Evolutionary conservation across 169 alveolate genomes (phyloP), one percentile per base, ranked within the genome.

Genomic region (Condylostoma magnum): DNA sequence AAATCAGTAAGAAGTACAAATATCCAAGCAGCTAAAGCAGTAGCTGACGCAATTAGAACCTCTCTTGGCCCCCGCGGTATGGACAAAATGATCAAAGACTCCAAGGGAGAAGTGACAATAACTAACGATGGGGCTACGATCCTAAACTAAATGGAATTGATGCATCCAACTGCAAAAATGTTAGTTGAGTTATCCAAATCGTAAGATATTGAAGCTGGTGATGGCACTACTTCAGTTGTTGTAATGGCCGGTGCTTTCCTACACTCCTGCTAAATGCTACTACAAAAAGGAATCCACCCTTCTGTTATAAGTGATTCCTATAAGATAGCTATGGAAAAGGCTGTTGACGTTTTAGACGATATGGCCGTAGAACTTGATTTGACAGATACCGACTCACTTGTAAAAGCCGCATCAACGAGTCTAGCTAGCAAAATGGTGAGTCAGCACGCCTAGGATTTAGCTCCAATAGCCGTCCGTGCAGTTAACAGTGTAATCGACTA

Each of bases 71-170:
- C 99, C 4, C 91, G 97, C 82, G 99, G 99, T 34, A 98, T 98
- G 99, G 99, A 98, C 87, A 98, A 98, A 87, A 97, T 98, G 99
- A 93, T 97, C 67, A 95, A 96, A 73, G 99, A 95, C 68, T 97
- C 98, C 18, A 94, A 93, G 80, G 99, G 99, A 15, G 98, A 97
- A 57, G 99, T 97, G n/a, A 89, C 95, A 30, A 97, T 98, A 47
- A 97, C 99, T 43, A 98, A 98, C 81, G 99, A 98, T 78, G 99
- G 99, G n/a, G 99, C 99, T 6, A 98, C 99, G 0, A 97, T 98
- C 28, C 90, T 98, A 18, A 95, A 95, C 76, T 98, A 97, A 79
- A 88, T 97, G 94, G 95, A 96, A 47, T 96, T 97, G 43, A 92
- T 96, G 37, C 99, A 97, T 70, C 99, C 99, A 5, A 93, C 99